phyloP scores from a whole-genome alignment of 345 rosid species.

The Bruguiera gymnorhiza region DNA sequence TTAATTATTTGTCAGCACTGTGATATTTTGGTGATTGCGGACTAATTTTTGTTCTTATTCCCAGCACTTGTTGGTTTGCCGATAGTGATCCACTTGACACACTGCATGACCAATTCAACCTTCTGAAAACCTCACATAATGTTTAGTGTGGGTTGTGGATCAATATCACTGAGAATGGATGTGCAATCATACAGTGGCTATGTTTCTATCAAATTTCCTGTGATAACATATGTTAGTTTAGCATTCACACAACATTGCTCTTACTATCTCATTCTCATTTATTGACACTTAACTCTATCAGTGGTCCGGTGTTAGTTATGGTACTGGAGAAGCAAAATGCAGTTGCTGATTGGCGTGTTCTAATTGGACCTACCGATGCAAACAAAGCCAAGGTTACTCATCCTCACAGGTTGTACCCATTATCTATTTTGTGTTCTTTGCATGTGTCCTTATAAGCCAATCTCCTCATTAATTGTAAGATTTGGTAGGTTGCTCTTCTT shows the following conservation, averaged over 20 bases:
- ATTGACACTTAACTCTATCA: constrained; percentile 17
- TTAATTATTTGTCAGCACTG: too few species aligned
- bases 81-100: not conserved
- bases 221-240: not conserved
- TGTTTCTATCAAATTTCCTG: not conserved
- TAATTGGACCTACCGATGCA: constrained; percentile 41
- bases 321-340: constrained; percentile 76
- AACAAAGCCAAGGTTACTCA: constrained; percentile 42
- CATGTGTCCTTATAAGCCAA: not conserved
- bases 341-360: constrained; percentile 69
- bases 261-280: not conserved
- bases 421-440: not conserved
- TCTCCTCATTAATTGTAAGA: too few species aligned
- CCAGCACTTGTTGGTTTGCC: too few species aligned
- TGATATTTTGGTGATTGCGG: too few species aligned
- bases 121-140: not conserved
- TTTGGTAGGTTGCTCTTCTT: too few species aligned
- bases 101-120: not conserved
- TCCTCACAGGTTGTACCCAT: constrained; percentile 7
- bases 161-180: not conserved
- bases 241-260: not conserved
- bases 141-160: not conserved
- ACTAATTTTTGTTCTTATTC: too few species aligned
- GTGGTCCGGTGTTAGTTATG: constrained; percentile 83
- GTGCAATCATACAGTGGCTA: not conserved